Base-by-base conservation (phyloP, 2,329 filamentous ascomycete genomes). In the Fonsecaea monophora region DNA sequence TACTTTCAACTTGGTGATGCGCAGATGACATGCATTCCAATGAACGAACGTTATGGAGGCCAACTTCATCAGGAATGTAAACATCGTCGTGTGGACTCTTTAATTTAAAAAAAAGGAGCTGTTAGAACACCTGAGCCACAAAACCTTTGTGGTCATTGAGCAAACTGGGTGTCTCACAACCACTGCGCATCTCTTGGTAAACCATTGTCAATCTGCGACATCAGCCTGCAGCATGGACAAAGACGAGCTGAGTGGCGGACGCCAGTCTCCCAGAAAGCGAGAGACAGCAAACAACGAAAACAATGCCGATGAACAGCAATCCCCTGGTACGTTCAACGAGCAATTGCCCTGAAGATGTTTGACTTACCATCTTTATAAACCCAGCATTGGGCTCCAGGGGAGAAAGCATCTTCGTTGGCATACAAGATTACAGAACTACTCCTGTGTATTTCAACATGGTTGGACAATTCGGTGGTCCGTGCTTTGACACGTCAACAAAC, bases 251-350 rank as follows among this genome's bases (percentile, higher is more conserved):
- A 13, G 12, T 38, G 35, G 35, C 32, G 42, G 38, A 58, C 55
- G 55, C 34, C 55, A 58, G 55, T 58, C 55, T 40, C 55, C 55
- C 34, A 30, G 55, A 58, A 42, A 58, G 55, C 55, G 25, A 58
- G 21, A n/a, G 12, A 38, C 18, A 35, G 30, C 54, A 57, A 35
- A 34, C 54, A 34, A 57, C 25, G 25, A 50, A 18, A 35, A 57
- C 34, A 18, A 34, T 34, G 21, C 54, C 34, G 54, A 57, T 10
- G 12, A 7, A 18, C 6, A 57, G 5, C 21, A 34, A 15, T 57
- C 54, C n/a, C 30, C 30, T 38, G 32, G 54, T 57, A 57, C 3
- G 45, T 50, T 30, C 25, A 12, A 21, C 8, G n/a, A 30, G 45
- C 45, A 50, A 9, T 2, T 9, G 10, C 25, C 8, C 15, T 30